Evolutionary conservation across 148 eudicot genomes (phyloP).

Genomic region (Camellia lanceoleosa): DNA sequence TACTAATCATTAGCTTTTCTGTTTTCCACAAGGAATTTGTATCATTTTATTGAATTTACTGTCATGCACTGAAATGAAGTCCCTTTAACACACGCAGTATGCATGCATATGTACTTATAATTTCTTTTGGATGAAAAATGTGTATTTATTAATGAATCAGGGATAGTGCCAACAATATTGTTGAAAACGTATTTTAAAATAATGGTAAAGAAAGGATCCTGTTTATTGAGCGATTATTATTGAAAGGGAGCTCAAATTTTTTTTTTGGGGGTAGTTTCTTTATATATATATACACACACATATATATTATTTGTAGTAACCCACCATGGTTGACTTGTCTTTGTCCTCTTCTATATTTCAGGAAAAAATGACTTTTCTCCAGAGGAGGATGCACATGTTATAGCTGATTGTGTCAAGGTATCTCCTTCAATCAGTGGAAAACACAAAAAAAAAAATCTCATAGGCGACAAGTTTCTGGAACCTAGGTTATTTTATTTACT

Average conservation of each 20-base stretch:
- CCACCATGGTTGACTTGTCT: conserved; percentile 1
- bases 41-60: background rate
- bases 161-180: background rate
- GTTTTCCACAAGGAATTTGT: background rate
- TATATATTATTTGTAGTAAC: background rate
- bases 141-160: no score
- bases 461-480: background rate
- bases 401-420: conserved; percentile 80
- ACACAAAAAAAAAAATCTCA: background rate
- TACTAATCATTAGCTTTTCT: no score
- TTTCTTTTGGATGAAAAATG: no score
- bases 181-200: no score
- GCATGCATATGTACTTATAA: background rate
- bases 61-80: background rate
- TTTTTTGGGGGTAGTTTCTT: background rate
- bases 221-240: background rate
- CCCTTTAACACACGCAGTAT: background rate
- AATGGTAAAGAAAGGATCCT: no score
- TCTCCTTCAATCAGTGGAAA: background rate
- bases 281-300: background rate
- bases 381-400: conserved; percentile 84
- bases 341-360: conserved; percentile 21
- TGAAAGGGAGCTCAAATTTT: background rate
- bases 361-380: conserved; percentile 81
- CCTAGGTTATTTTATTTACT: conserved; percentile 13